Conservation (phyloP, 139 green algal species). For the Asterochloris sp. region DNA sequence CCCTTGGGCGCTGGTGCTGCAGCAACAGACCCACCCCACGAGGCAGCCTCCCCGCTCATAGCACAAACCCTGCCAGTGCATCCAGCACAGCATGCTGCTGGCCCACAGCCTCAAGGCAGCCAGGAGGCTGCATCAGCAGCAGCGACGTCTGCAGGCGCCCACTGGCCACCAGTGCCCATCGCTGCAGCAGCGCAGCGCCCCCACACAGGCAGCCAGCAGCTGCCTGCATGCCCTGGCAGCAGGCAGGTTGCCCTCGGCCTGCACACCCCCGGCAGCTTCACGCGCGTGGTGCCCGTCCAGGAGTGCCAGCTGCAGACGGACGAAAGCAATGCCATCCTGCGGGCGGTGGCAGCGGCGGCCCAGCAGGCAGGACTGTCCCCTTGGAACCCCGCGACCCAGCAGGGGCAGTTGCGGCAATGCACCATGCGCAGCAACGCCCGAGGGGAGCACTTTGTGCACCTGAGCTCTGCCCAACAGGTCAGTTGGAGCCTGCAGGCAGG, state of each 20-base stretch:
- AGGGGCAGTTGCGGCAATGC: slow-evolving; percentile 36
- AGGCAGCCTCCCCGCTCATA: no score
- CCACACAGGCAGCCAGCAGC: background rate
- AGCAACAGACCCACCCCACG: no score
- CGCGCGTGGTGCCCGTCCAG: slow-evolving; percentile 39
- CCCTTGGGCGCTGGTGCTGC: no score
- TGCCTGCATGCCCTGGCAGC: background rate
- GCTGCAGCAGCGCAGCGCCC: background rate
- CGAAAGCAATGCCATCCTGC: slow-evolving; percentile 24
- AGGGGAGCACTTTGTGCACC: slow-evolving; percentile 5
- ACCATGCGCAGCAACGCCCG: slow-evolving; percentile 1
- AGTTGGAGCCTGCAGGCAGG: no score
- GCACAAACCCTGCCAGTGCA: background rate
- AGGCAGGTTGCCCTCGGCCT: slow-evolving; percentile 25
- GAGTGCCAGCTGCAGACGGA: slow-evolving; percentile 30
- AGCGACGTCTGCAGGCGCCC: no score
- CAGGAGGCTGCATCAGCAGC: no score
- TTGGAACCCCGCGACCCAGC: slow-evolving; percentile 22
- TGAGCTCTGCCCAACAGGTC: background rate
- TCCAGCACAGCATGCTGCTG: background rate
- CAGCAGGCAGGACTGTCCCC: slow-evolving; percentile 22
- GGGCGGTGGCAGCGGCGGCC: background rate
- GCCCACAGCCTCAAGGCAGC: no score
- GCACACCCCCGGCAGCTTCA: slow-evolving; percentile 22
- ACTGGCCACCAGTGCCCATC: no score